Conservation (phyloP, 768 basidiomycete genomes). For the Boletus patriciae region DNA sequence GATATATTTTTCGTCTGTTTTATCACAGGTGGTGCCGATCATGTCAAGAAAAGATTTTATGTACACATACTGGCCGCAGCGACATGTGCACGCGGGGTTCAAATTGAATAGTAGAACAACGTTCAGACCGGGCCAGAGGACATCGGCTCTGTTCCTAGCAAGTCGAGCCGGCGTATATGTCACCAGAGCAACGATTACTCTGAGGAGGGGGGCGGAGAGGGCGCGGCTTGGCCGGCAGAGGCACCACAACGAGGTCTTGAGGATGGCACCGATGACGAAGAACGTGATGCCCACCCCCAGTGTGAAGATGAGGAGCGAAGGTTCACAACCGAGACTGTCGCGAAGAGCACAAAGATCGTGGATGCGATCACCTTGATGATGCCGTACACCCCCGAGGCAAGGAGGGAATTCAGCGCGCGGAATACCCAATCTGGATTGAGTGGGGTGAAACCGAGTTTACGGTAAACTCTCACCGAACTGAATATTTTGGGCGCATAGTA, state of each 20-base stretch:
- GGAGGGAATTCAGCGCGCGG: constrained; percentile 57
- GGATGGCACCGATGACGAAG: constrained; percentile 81
- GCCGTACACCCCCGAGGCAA: constrained; percentile 72
- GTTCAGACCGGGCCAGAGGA: too few relatives aligned
- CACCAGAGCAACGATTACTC: too few relatives aligned
- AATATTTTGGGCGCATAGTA: constrained; percentile 80
- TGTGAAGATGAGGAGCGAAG: constrained; percentile 69
- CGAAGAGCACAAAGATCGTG: constrained; percentile 61
- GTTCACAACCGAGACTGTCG: constrained; percentile 66
- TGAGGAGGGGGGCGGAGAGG: constrained; percentile 49
- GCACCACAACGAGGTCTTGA: constrained; percentile 63
- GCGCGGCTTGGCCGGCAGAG: constrained; percentile 40
- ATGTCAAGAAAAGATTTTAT: too few relatives aligned
- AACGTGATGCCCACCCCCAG: constrained; percentile 78
- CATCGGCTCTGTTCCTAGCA: too few relatives aligned
- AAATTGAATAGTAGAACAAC: too few relatives aligned
- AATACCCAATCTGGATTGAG: constrained; percentile 59
- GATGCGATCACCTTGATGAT: constrained; percentile 71
- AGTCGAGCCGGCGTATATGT: too few relatives aligned
- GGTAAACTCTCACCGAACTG: constrained; percentile 46
- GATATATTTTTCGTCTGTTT: too few relatives aligned
- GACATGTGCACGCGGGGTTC: too few relatives aligned
- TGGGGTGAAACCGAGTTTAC: not conserved
- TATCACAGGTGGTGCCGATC: too few relatives aligned
- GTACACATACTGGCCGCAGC: too few relatives aligned